phyloP scores from a whole-genome alignment of 1,284 basidiomycete species.

The Pseudozyma pruni region DNA sequence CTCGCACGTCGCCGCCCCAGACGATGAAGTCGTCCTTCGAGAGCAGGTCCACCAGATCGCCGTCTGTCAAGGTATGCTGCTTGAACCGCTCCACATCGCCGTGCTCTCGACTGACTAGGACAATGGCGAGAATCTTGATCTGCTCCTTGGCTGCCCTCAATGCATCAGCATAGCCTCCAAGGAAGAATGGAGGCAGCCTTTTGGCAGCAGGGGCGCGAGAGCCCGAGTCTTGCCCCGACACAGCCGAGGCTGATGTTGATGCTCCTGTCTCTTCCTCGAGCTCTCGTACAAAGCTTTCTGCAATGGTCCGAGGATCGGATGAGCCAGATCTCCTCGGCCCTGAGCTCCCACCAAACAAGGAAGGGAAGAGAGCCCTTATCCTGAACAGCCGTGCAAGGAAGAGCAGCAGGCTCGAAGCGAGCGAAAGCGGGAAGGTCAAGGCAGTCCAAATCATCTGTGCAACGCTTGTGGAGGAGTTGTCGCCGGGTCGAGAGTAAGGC shows the following conservation, averaged over 20 bases:
- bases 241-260: conserved; percentile 10
- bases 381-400: conserved; percentile 41
- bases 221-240: neutral
- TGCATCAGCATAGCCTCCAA: conserved; percentile 84
- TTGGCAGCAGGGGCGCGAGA: conserved; percentile 17
- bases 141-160: conserved; percentile 78
- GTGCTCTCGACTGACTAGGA: conserved; percentile 90
- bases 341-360: conserved; percentile 19
- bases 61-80: conserved; percentile 81
- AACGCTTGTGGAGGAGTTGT: conserved; percentile 12
- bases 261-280: conserved; percentile 43
- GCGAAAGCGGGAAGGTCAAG: conserved; percentile 48
- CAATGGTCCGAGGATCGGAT: conserved; percentile 34
- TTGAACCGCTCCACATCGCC: conserved; percentile 89
- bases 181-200: conserved; percentile 72
- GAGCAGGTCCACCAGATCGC: conserved; percentile 76
- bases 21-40: conserved; percentile 78
- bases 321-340: conserved; percentile 2
- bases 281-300: conserved; percentile 42
- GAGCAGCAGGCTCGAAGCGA: conserved; percentile 40
- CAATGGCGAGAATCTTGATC: conserved; percentile 78
- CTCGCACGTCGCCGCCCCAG: conserved; percentile 86
- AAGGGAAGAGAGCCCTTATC: conserved; percentile 30
- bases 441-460: conserved; percentile 49
- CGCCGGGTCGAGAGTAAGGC: conserved; percentile 12